Evolutionary conservation across 2,329 filamentous ascomycete genomes (phyloP).

Genomic region (Colletotrichum costaricense): DNA sequence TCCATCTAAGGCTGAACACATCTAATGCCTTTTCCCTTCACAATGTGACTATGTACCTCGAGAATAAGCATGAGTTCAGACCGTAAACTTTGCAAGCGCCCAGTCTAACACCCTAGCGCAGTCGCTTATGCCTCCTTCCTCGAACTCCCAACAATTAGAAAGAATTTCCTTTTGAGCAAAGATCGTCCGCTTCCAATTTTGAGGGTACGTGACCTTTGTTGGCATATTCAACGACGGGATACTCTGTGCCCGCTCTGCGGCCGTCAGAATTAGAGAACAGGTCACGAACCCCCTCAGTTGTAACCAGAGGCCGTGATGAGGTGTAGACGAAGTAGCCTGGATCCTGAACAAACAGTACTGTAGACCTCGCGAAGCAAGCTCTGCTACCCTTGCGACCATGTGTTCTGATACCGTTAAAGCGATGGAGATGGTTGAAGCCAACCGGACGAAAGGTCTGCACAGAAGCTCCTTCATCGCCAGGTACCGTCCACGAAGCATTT

Average conservation of each 20-base stretch:
- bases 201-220: constrained; percentile 12
- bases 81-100: constrained; percentile 27
- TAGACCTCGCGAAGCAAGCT: constrained; percentile 24
- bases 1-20: not conserved
- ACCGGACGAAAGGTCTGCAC: constrained; percentile 27
- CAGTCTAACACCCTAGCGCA: constrained; percentile 27
- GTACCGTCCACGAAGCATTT: constrained; percentile 28
- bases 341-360: constrained; percentile 29
- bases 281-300: constrained; percentile 31
- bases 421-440: constrained; percentile 28
- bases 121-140: constrained; percentile 32
- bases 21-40: not conserved
- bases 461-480: constrained; percentile 20
- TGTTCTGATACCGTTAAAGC: constrained; percentile 13
- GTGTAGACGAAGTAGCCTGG: constrained; percentile 17
- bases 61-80: not conserved
- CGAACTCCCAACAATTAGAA: constrained; percentile 29
- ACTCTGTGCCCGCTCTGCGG: constrained; percentile 20
- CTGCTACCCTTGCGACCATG: not conserved
- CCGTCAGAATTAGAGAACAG: constrained; percentile 28
- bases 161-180: constrained; percentile 26
- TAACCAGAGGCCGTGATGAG: constrained; percentile 23
- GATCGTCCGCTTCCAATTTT: constrained; percentile 22
- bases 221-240: constrained; percentile 32
- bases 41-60: not conserved